phyloP scores from a whole-genome alignment of 2,329 filamentous ascomycete species.

The Colletotrichum melonis region DNA sequence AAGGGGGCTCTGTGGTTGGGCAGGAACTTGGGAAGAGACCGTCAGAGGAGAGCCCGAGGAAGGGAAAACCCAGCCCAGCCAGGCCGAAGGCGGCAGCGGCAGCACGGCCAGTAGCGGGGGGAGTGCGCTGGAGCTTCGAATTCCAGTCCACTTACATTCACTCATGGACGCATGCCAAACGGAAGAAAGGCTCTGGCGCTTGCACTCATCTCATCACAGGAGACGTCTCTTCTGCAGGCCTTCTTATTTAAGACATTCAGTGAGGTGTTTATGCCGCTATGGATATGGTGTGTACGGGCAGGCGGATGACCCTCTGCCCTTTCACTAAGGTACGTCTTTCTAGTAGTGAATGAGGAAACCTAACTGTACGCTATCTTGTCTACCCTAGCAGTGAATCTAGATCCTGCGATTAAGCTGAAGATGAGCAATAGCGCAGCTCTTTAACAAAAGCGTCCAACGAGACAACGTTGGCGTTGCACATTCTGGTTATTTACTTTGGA shows the following conservation, averaged over 20 bases:
- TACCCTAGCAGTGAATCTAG: background rate
- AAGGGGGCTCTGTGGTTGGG: conserved; percentile 33
- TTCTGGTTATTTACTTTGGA: background rate
- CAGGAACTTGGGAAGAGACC: conserved; percentile 17
- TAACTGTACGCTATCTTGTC: background rate
- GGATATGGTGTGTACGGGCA: background rate
- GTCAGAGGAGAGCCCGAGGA: conserved; percentile 20
- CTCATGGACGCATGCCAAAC: background rate
- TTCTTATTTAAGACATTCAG: background rate
- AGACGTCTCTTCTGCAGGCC: background rate
- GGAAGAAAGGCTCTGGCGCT: background rate
- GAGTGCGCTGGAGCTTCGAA: conserved; percentile 17
- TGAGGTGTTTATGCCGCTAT: background rate
- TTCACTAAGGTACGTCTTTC: too few species aligned
- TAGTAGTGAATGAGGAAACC: background rate
- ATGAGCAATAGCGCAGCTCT: background rate
- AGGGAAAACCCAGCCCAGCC: conserved; percentile 25
- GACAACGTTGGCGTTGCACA: background rate
- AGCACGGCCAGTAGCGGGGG: conserved; percentile 20
- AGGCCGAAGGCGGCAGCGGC: conserved; percentile 24
- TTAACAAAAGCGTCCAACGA: background rate
- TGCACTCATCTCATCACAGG: background rate
- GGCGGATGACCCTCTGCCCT: background rate
- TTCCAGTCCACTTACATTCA: conserved; percentile 12
- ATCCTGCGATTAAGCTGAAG: background rate